These are phyloP conservation scores for Lachancea quebecensis DNA, from an alignment of 805 yeast species.

Conservation along the genomic window DNA sequence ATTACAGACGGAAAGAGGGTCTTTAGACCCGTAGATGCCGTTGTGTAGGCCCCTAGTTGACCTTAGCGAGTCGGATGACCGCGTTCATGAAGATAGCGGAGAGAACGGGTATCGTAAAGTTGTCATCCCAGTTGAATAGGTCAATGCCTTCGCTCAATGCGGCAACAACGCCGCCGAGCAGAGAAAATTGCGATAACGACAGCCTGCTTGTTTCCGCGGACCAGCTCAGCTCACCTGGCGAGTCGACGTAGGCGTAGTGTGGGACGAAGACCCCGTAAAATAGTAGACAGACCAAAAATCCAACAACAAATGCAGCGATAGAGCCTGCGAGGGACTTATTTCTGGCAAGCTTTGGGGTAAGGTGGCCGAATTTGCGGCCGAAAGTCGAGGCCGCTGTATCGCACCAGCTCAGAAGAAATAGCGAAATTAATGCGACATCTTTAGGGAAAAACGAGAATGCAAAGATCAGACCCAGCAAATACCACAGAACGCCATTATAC, in stretches of 20 bases:
- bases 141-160: constrained; percentile 83
- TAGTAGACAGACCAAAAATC: constrained; percentile 56
- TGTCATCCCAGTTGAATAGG: constrained; percentile 75
- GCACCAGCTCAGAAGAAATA: constrained; percentile 86
- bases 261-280: constrained; percentile 75
- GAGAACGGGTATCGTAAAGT: constrained; percentile 86
- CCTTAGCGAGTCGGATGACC: constrained; percentile 32
- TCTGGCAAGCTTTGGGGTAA: constrained; percentile 68
- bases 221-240: constrained; percentile 60
- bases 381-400: constrained; percentile 95
- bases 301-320: constrained; percentile 73
- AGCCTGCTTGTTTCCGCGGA: constrained; percentile 51
- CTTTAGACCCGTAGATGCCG: no score
- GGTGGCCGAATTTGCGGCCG: constrained; percentile 79
- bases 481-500: constrained; percentile 85
- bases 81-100: constrained; percentile 59
- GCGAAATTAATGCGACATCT: constrained; percentile 72
- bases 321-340: constrained; percentile 89
- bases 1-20: no score
- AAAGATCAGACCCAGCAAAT: constrained; percentile 66
- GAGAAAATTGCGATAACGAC: constrained; percentile 44
- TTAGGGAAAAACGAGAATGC: constrained; percentile 68
- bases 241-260: constrained; percentile 44
- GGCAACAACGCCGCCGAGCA: constrained; percentile 72
- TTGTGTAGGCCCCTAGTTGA: background rate